Conservation (phyloP, 306 rosid species). For the Quercus robur region DNA sequence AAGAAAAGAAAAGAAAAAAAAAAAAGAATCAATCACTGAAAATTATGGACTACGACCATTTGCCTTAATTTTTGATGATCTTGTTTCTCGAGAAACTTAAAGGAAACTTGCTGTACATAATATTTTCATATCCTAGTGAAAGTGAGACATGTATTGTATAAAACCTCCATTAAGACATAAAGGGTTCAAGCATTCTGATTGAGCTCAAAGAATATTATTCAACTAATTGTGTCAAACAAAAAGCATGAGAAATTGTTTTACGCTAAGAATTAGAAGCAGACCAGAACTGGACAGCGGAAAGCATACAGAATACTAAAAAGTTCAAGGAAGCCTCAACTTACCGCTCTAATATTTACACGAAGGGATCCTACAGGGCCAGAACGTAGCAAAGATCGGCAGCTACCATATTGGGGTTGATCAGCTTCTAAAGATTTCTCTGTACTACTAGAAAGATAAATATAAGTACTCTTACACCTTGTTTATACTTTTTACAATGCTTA, state of each 20-base stretch:
- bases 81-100: too few relatives aligned
- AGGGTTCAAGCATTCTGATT: slow-evolving; percentile 12
- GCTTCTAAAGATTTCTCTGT: slow-evolving; percentile 64
- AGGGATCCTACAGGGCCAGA: slow-evolving; percentile 91
- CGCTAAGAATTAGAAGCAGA: slow-evolving; percentile 8
- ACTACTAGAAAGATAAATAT: slow-evolving; percentile 16
- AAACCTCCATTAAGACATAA: background rate
- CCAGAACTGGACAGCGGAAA: slow-evolving; percentile 1
- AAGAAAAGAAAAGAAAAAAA: too few relatives aligned
- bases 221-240: background rate
- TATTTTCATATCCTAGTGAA: background rate
- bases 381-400: slow-evolving; percentile 78
- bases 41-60: too few relatives aligned
- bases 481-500: background rate
- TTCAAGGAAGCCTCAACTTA: slow-evolving; percentile 35
- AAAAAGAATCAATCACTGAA: too few relatives aligned
- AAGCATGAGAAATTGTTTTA: background rate
- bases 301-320: background rate
- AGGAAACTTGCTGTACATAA: too few relatives aligned
- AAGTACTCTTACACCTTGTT: background rate
- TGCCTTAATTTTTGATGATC: too few relatives aligned
- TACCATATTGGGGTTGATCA: slow-evolving; percentile 57
- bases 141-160: background rate
- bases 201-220: background rate
- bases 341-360: slow-evolving; percentile 82